These are phyloP conservation scores for Arabidopsis hybrid DNA, from an alignment of 441 rosid species.

Conservation along the genomic window DNA sequence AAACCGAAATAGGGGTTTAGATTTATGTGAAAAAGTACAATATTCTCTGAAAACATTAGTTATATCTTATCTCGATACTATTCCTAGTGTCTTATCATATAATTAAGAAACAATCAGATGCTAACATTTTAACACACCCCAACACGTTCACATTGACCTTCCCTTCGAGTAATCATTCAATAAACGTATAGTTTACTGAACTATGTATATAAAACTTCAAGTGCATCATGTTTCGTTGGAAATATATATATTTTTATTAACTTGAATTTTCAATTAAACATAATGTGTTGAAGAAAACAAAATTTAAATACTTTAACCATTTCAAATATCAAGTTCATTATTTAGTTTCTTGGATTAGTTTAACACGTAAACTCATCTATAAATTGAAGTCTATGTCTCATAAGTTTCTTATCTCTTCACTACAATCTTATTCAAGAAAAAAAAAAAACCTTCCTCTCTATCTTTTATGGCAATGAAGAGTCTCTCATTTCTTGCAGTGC, in stretches of 20 bases:
- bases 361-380: constrained; percentile 8
- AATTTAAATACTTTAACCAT: background rate
- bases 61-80: background rate
- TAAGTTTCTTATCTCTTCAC: background rate
- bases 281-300: background rate
- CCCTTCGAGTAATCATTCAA: too few species aligned
- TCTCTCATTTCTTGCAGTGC: background rate
- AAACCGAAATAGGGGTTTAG: too few species aligned
- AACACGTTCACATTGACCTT: constrained; percentile 1
- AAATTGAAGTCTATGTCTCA: background rate
- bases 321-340: background rate
- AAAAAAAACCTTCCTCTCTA: background rate
- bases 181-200: background rate
- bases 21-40: too few species aligned
- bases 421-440: background rate
- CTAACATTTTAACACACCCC: background rate
- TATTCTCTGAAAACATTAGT: background rate
- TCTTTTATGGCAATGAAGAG: constrained; percentile 18
- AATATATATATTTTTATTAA: background rate
- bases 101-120: background rate
- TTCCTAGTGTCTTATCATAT: background rate
- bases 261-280: too few species aligned
- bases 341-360: background rate
- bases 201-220: background rate
- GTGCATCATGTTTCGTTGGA: background rate